A percentile compares a stretch with the other conserved stretches of the same genome.
Conservation (phyloP, 108 stramenopile species). For the Discostella stelligeroides region DNA sequence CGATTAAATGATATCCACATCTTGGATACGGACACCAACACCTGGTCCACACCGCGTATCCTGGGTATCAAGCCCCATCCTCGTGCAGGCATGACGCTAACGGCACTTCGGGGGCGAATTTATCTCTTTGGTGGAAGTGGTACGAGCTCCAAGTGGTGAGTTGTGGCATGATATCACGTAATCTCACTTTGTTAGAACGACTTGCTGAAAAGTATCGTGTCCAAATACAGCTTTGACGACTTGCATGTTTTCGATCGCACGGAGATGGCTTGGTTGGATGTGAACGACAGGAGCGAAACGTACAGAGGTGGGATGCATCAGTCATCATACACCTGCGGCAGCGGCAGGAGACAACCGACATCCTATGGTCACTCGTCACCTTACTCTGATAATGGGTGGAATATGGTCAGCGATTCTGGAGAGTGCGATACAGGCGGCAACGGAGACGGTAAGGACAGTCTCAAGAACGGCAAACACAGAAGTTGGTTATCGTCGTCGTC, state of each 20-base stretch:
- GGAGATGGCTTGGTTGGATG: constrained; percentile 90
- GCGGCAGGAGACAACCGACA: constrained; percentile 18
- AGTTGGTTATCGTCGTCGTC: not conserved
- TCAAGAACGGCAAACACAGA: not conserved
- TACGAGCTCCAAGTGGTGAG: constrained; percentile 72
- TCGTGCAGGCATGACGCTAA: constrained; percentile 93
- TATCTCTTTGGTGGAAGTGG: constrained; percentile 94
- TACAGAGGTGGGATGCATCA: constrained; percentile 15
- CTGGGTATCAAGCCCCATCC: constrained; percentile 86
- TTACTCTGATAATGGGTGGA: constrained; percentile 9
- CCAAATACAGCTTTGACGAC: constrained; percentile 87
- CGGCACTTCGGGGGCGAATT: constrained; percentile 80
- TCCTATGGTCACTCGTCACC: not conserved
- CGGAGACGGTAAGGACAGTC: not conserved
- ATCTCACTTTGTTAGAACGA: too few relatives aligned
- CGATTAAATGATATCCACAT: constrained; percentile 92
- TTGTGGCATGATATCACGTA: too few relatives aligned
- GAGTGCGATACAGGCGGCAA: not conserved
- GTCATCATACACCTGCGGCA: not conserved
- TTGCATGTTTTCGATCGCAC: constrained; percentile 90
- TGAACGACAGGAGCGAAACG: constrained; percentile 37
- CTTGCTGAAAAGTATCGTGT: too few relatives aligned
- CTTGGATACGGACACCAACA: constrained; percentile 74
- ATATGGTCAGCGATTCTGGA: constrained; percentile 11
- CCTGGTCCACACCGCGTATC: constrained; percentile 79